A percentile compares a stretch with the other conserved stretches of the same genome.
Conservation (phyloP, 768 basidiomycete genomes). For the Chalciporus sphaerocephalus region DNA sequence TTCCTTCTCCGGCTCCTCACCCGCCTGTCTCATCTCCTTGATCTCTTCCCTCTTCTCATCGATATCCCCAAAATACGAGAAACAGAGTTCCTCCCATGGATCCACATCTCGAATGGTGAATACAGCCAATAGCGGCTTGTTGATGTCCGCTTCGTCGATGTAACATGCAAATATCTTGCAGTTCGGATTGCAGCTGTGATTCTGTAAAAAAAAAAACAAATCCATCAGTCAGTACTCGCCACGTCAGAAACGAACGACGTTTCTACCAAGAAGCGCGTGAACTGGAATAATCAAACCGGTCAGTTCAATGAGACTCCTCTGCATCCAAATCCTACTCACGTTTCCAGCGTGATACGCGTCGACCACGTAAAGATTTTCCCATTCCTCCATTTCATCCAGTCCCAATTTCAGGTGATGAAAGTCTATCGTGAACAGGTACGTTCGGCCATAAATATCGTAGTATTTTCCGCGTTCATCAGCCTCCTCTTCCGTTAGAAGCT, state of each 20-base stretch:
- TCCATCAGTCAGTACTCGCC: background rate
- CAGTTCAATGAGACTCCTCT: background rate
- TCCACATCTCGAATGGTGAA: slow-evolving; percentile 65
- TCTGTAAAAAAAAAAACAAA: slow-evolving; percentile 48
- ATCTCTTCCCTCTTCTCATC: slow-evolving; percentile 32
- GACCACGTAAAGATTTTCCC: slow-evolving; percentile 48
- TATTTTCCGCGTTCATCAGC: slow-evolving; percentile 60
- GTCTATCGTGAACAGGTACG: slow-evolving; percentile 81
- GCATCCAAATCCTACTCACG: slow-evolving; percentile 40
- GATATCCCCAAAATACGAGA: slow-evolving; percentile 66
- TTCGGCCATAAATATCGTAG: slow-evolving; percentile 72
- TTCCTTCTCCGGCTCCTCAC: slow-evolving; percentile 13
- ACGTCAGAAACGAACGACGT: background rate
- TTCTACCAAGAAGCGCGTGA: slow-evolving; percentile 84
- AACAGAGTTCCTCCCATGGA: slow-evolving; percentile 67
- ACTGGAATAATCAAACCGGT: slow-evolving; percentile 41
- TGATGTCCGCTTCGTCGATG: slow-evolving; percentile 69
- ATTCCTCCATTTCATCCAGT: slow-evolving; percentile 23
- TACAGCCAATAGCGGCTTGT: slow-evolving; percentile 63
- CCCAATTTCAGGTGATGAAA: slow-evolving; percentile 56
- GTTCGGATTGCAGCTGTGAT: slow-evolving; percentile 91
- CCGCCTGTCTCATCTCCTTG: background rate
- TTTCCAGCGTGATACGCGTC: slow-evolving; percentile 90
- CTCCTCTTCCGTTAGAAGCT: slow-evolving; percentile 66
- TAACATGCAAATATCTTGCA: slow-evolving; percentile 67